Base-by-base conservation (phyloP, 2,329 filamentous ascomycete genomes). In the Alternaria gaisen region DNA sequence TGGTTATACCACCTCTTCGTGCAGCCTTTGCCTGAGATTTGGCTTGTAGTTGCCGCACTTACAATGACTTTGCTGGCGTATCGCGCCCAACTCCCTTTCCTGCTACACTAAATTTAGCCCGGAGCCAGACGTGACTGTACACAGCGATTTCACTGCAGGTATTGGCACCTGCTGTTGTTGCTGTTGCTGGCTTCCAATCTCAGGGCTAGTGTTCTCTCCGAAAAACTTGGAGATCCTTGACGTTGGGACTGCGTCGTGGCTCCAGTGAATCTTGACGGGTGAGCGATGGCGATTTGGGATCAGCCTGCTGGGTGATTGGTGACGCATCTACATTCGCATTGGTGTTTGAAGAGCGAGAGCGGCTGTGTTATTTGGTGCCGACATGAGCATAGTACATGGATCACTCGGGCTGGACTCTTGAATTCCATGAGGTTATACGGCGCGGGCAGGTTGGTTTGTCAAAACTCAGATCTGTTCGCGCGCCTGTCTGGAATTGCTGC, bases 391-490 rank as follows among this genome's bases (percentile, higher is more conserved):
- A 16, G 54, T 24, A 26, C 34, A 32, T 12, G 44, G 40, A 14
- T 51, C 44, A 30, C 22, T 51, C 1, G 44, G 43, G 26, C 44
- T 57, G n/a, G 44, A 42, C 4, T 55, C 53, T 22, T 46, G 40
- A 8, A 55, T 38, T 22, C 28, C 44, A 20, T 28, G 53, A 46
- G 53, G 53, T 55, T 18, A 34, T 16, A 18, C 53, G 53, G 22
- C 26, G 53, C 5, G 53, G 26, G 26, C n/a, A n/a, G 10, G 30
- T 30, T 55, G 44, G 24, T 26, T n/a, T 41, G 28, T 12, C 44
- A 41, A 52, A 18, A 3, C 34, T 51, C 51, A 26, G 5, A 14
- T 48, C 36, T 16, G 16, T 2, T 18, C 34, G 41, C 28, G 30
- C 18, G 14, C 53, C 18, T 34, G 30, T 8, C 10, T 55, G 41